phyloP scores from a whole-genome alignment of 2,329 filamentous ascomycete genomes.

The Fusarium sp. region DNA sequence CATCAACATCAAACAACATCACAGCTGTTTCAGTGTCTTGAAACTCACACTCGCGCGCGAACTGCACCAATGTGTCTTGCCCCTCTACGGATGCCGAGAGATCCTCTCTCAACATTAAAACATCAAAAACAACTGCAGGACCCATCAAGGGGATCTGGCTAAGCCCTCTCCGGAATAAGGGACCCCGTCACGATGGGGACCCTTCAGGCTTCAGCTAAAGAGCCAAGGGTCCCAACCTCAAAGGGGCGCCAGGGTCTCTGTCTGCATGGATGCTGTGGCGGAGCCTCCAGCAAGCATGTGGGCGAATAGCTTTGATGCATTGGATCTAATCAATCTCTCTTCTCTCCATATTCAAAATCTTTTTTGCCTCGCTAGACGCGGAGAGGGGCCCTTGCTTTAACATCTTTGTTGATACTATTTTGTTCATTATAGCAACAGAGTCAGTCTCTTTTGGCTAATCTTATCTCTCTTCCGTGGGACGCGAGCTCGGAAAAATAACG shows the following conservation, averaged over 20 bases:
- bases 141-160: conserved; percentile 22
- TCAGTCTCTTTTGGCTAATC: background rate
- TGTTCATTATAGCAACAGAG: background rate
- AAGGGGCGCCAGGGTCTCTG: conserved; percentile 6
- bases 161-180: background rate
- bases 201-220: conserved; percentile 5
- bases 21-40: background rate
- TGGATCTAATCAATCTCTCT: conserved; percentile 38
- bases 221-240: background rate
- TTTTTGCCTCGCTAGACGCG: conserved; percentile 6
- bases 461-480: conserved; percentile 8
- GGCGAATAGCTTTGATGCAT: conserved; percentile 21
- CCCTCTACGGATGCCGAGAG: conserved; percentile 3
- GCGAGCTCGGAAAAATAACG: conserved; percentile 29
- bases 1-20: background rate
- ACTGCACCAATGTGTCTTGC: background rate
- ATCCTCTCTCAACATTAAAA: background rate
- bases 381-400: background rate
- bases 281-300: conserved; percentile 19
- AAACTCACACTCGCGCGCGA: background rate
- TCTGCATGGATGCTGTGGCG: conserved; percentile 1
- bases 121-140: background rate
- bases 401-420: background rate
- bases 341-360: background rate
- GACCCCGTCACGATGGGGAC: background rate